phyloP scores from a whole-genome alignment of 2,329 filamentous ascomycete species.

The Xylariaceae sp. region DNA sequence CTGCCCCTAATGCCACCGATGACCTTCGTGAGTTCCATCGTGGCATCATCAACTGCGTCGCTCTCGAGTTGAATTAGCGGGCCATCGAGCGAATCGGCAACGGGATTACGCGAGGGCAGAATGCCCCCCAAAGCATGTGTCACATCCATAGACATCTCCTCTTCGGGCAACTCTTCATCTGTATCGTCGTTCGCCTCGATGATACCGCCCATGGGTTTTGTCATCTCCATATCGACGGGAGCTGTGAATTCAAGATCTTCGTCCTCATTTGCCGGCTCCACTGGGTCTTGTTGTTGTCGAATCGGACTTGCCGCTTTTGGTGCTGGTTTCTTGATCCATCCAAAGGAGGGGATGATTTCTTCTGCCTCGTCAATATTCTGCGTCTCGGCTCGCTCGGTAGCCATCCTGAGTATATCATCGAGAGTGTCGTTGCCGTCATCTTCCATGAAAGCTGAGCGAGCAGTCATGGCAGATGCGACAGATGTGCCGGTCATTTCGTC shows the following conservation, averaged over 20 bases:
- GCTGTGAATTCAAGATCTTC: constrained; percentile 35
- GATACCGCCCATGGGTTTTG: constrained; percentile 53
- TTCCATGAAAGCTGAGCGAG: constrained; percentile 42
- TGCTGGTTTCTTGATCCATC: constrained; percentile 62
- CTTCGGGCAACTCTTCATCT: constrained; percentile 46
- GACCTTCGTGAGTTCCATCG: constrained; percentile 82
- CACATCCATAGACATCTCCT: constrained; percentile 91
- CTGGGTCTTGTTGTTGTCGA: constrained; percentile 45
- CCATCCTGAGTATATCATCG: constrained; percentile 73
- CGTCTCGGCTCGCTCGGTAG: constrained; percentile 71
- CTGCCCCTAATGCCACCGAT: constrained; percentile 63
- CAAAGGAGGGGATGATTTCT: constrained; percentile 71
- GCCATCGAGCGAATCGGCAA: constrained; percentile 21
- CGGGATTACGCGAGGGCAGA: constrained; percentile 41
- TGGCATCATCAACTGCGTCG: constrained; percentile 51
- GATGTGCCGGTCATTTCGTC: constrained; percentile 73
- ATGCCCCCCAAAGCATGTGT: constrained; percentile 81
- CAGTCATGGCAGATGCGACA: constrained; percentile 56
- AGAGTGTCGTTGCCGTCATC: constrained; percentile 69
- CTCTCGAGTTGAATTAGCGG: constrained; percentile 20
- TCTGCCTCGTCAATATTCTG: constrained; percentile 63
- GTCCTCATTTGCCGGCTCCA: constrained; percentile 15
- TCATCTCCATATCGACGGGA: constrained; percentile 55
- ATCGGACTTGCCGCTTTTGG: constrained; percentile 25
- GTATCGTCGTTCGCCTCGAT: constrained; percentile 34